phyloP scores from a whole-genome alignment of 768 basidiomycete genomes.

The Kwoniella bestiolae region DNA sequence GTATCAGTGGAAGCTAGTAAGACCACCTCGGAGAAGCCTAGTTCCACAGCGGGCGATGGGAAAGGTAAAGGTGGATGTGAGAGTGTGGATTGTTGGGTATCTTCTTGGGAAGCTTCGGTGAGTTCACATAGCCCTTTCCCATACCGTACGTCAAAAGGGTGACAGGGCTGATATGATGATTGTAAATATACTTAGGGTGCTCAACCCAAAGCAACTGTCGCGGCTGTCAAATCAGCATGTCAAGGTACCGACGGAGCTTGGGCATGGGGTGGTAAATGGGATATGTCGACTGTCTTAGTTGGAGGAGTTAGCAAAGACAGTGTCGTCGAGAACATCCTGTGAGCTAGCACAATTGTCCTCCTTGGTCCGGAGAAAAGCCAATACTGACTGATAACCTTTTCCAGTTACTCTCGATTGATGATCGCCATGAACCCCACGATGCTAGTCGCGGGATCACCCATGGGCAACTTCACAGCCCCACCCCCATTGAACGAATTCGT shows the following conservation, averaged over 20 bases:
- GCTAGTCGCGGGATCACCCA: slow-evolving; percentile 15
- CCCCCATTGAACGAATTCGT: slow-evolving; percentile 42
- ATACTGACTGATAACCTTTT: background rate
- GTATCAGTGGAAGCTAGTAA: slow-evolving; percentile 1
- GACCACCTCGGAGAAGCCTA: slow-evolving; percentile 20
- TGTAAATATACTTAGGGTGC: slow-evolving; percentile 14
- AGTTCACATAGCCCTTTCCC: slow-evolving; percentile 5
- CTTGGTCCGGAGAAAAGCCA: background rate
- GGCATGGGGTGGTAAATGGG: slow-evolving; percentile 41
- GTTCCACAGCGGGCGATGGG: slow-evolving; percentile 28
- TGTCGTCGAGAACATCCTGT: slow-evolving; percentile 45
- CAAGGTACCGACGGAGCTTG: slow-evolving; percentile 27
- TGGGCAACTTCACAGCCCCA: slow-evolving; percentile 23
- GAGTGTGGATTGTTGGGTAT: slow-evolving; percentile 39
- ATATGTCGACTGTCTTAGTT: slow-evolving; percentile 25
- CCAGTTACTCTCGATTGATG: slow-evolving; percentile 46
- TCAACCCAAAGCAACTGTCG: slow-evolving; percentile 22
- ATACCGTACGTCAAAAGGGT: no score
- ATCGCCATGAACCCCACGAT: slow-evolving; percentile 43
- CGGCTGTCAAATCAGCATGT: slow-evolving; percentile 33
- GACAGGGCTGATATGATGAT: no score
- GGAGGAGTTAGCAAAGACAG: slow-evolving; percentile 26
- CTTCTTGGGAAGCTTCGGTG: slow-evolving; percentile 27
- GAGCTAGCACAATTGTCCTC: background rate
- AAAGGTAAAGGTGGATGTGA: slow-evolving; percentile 22